phyloP scores from a whole-genome alignment of 768 basidiomycete genomes.

The Hygrophoropsis aurantiaca region DNA sequence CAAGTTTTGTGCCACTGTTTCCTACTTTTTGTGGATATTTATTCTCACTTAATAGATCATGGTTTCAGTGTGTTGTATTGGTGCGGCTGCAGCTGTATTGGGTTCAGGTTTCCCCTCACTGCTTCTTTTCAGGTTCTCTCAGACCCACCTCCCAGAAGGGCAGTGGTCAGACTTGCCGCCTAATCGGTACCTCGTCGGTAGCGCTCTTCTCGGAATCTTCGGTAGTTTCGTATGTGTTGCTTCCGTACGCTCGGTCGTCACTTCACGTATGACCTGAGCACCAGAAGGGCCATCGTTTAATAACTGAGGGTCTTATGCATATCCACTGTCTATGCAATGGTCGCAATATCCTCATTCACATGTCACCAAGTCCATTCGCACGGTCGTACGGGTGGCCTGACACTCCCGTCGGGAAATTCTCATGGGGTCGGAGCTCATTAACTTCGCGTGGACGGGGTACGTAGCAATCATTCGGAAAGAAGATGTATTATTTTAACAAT shows the following conservation, averaged over 20 bases:
- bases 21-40: slow-evolving; percentile 1
- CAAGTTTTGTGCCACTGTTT: slow-evolving; percentile 6
- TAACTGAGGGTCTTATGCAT: slow-evolving; percentile 35
- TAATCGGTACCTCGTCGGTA: slow-evolving; percentile 27
- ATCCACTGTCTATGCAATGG: too few species aligned
- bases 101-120: slow-evolving; percentile 15
- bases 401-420: too few species aligned
- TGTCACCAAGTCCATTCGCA: too few species aligned
- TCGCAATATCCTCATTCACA: too few species aligned
- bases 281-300: slow-evolving; percentile 26
- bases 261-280: slow-evolving; percentile 37
- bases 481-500: too few species aligned
- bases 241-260: slow-evolving; percentile 30
- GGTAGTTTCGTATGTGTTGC: slow-evolving; percentile 36
- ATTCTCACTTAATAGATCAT: slow-evolving; percentile 16
- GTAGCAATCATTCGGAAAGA: too few species aligned
- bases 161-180: slow-evolving; percentile 16
- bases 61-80: slow-evolving; percentile 27
- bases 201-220: slow-evolving; percentile 22
- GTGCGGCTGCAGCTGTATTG: slow-evolving; percentile 22
- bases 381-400: too few species aligned
- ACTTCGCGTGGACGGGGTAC: too few species aligned
- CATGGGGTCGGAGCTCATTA: too few species aligned
- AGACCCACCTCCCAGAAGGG: slow-evolving; percentile 16
- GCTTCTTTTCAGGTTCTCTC: slow-evolving; percentile 18